Evolutionary conservation across 192 early-diverging fungal genomes (phyloP), one percentile per base, ranked within the genome.

Genomic region (Gryganskiella cystojenkinii): DNA sequence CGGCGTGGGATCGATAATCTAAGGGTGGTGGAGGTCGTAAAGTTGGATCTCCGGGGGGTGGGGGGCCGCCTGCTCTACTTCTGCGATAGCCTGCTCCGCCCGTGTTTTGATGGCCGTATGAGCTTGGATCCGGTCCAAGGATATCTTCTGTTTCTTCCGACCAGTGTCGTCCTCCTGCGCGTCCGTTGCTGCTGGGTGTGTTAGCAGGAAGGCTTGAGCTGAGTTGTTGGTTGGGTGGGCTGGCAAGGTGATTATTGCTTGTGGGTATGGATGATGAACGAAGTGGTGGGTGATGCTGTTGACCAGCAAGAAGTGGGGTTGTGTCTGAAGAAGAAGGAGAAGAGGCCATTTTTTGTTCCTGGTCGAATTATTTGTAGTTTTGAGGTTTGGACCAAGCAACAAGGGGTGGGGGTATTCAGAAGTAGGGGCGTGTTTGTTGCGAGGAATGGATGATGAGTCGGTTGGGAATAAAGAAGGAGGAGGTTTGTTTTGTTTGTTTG

Each of bases 121-220:
- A 24, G 66, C 45, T 78, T 35, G 74, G 74, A 31, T 78, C 67
- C 28, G 65, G 64, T 13, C 61, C 67, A 40, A 60, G 61, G 43
- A 78, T 64, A 33, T 78, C 74, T 20, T 78, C 74, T 27, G 74
- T 68, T 42, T 78, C 74, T 35, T 78, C 74, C 19, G 74, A 78
- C 74, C 74, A 78, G 17, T 78, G 74, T 5, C 74, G 66, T 17
- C 59, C 54, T 9, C 28, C 40, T 34, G 37, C 22, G 30, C 22
- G 25, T 6, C 37, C 33, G 53, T 30, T 27, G 33, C 22, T 50
- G 57, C 53, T 50, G 64, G 24, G n/a, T 43, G 59, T 47, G 19
- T 2, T 20, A 33, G 45, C n/a, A 46, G 47, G 28, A 50, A 5
- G 25, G 44, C 11, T 50, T 4, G 46, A 11, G 45, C 22, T 47